phyloP scores from a whole-genome alignment of 768 basidiomycete genomes.

The Rhodosporidiobolus odoratus region DNA sequence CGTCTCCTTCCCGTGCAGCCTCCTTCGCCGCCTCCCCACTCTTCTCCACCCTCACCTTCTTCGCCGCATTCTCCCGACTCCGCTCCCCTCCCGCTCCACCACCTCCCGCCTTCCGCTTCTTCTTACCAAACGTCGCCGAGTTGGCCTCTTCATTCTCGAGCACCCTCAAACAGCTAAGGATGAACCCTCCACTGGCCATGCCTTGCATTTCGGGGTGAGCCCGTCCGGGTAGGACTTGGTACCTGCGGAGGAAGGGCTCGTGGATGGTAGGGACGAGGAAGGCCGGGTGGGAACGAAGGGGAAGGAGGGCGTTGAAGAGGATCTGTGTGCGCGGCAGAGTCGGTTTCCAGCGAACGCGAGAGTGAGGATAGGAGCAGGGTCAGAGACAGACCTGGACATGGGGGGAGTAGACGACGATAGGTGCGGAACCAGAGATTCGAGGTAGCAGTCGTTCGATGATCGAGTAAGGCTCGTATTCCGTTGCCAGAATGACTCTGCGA shows the following conservation, averaged over 20 bases:
- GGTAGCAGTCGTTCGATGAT: conserved; percentile 67
- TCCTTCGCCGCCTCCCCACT: background rate
- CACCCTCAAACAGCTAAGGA: conserved; percentile 79
- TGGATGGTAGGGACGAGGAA: conserved; percentile 74
- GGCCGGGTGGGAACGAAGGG: conserved; percentile 60
- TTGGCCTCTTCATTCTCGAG: conserved; percentile 22
- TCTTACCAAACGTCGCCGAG: background rate
- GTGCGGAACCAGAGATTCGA: conserved; percentile 77
- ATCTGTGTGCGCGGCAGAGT: conserved; percentile 51
- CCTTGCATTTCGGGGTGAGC: conserved; percentile 93
- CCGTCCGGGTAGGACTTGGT: conserved; percentile 92
- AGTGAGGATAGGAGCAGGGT: no score
- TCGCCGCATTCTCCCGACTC: background rate
- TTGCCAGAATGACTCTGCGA: conserved; percentile 67
- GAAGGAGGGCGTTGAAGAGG: conserved; percentile 69
- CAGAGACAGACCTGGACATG: conserved; percentile 60
- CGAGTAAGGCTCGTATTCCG: conserved; percentile 76
- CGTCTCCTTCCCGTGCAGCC: background rate
- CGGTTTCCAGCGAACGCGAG: background rate
- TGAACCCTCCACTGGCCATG: conserved; percentile 79
- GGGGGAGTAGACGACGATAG: conserved; percentile 80
- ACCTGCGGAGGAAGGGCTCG: conserved; percentile 79
- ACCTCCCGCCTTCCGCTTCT: background rate
- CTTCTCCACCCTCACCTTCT: background rate
- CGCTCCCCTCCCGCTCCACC: background rate